These are phyloP conservation scores for Astrocystis sublimbata DNA, from an alignment of 495 filamentous ascomycete genomes.

Conservation along the genomic window DNA sequence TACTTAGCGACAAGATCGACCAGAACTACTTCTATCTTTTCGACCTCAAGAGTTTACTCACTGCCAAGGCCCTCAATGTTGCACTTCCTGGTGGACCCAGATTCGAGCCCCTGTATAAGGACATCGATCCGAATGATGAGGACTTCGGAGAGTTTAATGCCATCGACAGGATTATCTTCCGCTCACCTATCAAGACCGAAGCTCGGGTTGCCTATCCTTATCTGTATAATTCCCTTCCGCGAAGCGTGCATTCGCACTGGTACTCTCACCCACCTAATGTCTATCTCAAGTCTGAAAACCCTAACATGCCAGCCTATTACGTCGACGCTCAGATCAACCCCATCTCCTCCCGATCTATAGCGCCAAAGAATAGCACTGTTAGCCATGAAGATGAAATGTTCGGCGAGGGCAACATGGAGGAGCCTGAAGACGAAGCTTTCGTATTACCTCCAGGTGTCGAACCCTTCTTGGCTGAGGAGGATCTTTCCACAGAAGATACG, in stretches of 20 bases:
- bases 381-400: constrained; percentile 97
- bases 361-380: constrained; percentile 88
- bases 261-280: constrained; percentile 93
- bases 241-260: constrained; percentile 91
- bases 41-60: constrained; percentile 90
- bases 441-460: constrained; percentile 77
- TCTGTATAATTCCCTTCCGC: constrained; percentile 93
- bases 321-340: constrained; percentile 98
- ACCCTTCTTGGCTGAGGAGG: constrained; percentile 88
- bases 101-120: constrained; percentile 98
- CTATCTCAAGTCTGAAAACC: constrained; percentile 86
- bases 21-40: constrained; percentile 99
- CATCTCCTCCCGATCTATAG: constrained; percentile 92
- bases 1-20: constrained; percentile 90
- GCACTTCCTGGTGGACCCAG: constrained; percentile 95
- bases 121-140: constrained; percentile 98
- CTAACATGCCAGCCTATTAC: constrained; percentile 90
- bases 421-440: constrained; percentile 74
- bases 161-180: constrained; percentile 99
- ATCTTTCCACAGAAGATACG: constrained; percentile 87
- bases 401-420: constrained; percentile 79
- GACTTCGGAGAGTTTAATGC: constrained; percentile 99
- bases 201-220: constrained; percentile 93
- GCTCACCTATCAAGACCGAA: constrained; percentile 91
- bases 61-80: constrained; percentile 96